Conservation (phyloP, 1,284 basidiomycete species). For the Boletus sp. region DNA sequence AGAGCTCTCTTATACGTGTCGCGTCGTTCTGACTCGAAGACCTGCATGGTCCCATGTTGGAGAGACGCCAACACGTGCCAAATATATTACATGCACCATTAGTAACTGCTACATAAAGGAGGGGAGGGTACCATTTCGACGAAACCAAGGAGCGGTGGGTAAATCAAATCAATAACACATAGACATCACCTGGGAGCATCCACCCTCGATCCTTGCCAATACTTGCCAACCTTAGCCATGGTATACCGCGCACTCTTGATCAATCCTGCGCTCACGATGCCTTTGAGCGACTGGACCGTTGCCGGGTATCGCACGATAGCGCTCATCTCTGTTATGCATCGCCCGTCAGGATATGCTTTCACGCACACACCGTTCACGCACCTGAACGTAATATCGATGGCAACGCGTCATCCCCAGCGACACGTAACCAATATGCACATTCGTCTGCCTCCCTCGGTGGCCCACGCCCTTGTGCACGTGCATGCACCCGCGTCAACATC, state of each 20-base stretch:
- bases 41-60: not conserved
- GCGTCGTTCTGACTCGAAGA: no score
- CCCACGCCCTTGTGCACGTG: constrained; percentile 26
- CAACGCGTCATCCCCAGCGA: constrained; percentile 69
- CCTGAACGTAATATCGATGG: constrained; percentile 61
- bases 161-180: not conserved
- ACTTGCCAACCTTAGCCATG: constrained; percentile 80
- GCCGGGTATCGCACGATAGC: constrained; percentile 84
- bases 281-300: constrained; percentile 84
- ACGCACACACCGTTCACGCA: constrained; percentile 44
- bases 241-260: constrained; percentile 81
- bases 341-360: no score
- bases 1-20: no score
- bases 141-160: constrained; percentile 17
- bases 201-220: constrained; percentile 60
- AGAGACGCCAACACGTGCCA: not conserved
- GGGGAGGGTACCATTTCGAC: constrained; percentile 4
- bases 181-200: no score
- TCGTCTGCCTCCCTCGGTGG: constrained; percentile 59
- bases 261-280: constrained; percentile 82
- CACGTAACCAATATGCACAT: constrained; percentile 71
- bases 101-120: constrained; percentile 30
- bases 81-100: no score
- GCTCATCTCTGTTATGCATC: constrained; percentile 67
- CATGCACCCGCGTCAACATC: constrained; percentile 60